Base-by-base conservation (phyloP, 1,139 yeast genomes). In the Geotrichum armillariae region DNA sequence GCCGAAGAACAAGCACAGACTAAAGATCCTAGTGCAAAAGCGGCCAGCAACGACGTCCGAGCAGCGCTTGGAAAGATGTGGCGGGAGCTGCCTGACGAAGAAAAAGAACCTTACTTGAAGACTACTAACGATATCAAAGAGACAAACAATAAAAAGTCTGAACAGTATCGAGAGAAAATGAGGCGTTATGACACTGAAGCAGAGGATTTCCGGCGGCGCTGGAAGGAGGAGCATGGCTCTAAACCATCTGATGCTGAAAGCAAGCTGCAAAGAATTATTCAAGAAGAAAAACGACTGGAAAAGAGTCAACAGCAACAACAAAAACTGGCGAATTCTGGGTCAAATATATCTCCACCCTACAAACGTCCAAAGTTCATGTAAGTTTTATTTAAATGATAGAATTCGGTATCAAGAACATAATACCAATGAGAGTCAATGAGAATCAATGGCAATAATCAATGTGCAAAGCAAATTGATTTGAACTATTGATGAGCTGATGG, bases 21-120 rank as follows among this genome's bases (percentile, higher is more conserved):
- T 2, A 63, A 62, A 1, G 68, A 65, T 43, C 59, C 67, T 1
- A 65, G 59, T 20, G 66, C 67, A 23, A 60, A 61, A 41, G 74
- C 73, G 0, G 60, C 73, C 2, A 64, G 73, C 27, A 67, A 72
- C 46, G 76, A 72, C 52, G 72, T 72, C 14, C 67, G 76, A 3
- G 70, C 73, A 1, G 66, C 71, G 0, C 60, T 72, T 31, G 75
- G 76, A 17, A 66, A 67, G 49, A 69, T 69, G 61, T 72, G 76
- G 76, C 61, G 75, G 37, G 72, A 67, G 40, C 56, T 72, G 25
- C 69, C 73, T 1, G 73, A 69, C 6, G 65, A 55, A 1, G 66
- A 68, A 34, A 67, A 70, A 52, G 60, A 62, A 45, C 75, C 75
- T 0, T 70, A 70, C 54, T 55, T 70, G 32, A 64, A 65, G 42